Evolutionary conservation across 345 rosid genomes (phyloP), one percentile per base, ranked within the genome.

Genomic region (Pistacia vera): DNA sequence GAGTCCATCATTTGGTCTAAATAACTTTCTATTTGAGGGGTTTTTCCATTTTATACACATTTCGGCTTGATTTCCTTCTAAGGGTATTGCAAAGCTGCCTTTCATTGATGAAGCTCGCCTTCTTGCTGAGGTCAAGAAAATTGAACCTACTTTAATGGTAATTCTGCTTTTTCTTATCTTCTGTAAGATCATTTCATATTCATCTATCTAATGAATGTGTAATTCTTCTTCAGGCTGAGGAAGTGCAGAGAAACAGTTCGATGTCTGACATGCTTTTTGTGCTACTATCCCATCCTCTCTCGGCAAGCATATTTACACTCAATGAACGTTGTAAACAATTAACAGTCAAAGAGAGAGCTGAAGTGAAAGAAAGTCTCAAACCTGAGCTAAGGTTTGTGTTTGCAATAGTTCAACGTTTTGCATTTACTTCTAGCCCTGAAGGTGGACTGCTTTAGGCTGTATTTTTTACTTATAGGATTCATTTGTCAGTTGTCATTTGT

Each of bases 1-100:
- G 55, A 67, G 81, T 70, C 58, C 66, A 55, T 63, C 22, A 30
- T 30, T 30, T 30, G 33, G 33, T 30, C 33, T 30, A 58, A 80
- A 18, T 72, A 58, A 62, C 17, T 16, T 72, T 28, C 46, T 46
- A 9, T 25, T 72, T 3, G 7, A 59, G 20, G 16, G 1, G 11
- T 11, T 30, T 3, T 60, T 14, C 33, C 33, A 30, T 30, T 30
- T 7, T 36, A 4, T 9, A 64, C 30, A 68, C 22, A 67, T 46
- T 74, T 25, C 30, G 38, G 35, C 65, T 68, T 73, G 56, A 68
- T 74, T 17, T 77, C 33, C 33, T 63, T 54, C 81, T 55, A 56
- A 94, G 98, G 98, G 97, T 80, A 81, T 92, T 74, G 89, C 94
- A 3, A 92, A 92, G 79, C 79, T 96, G 81, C 99, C 99, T 72